Base-by-base conservation (phyloP, 805 yeast species). In the Saturnispora bothae region DNA sequence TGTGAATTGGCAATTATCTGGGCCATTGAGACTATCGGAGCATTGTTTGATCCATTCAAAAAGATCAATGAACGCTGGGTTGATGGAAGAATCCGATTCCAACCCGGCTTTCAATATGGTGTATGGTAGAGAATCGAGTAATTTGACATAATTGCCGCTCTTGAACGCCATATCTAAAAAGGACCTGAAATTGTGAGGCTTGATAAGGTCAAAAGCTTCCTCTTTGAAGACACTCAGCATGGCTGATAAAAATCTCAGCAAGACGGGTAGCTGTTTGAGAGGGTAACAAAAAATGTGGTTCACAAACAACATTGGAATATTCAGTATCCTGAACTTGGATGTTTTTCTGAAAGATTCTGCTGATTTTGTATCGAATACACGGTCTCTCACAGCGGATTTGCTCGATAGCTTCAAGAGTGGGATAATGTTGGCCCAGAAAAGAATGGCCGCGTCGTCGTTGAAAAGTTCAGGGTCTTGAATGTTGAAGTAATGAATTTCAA, bases 141-240 rank as follows among this genome's bases (percentile, higher is more conserved):
- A 59, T 14, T 56, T 57, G 1, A 61, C 49, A 46, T 65, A 75
- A 33, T 63, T 57, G 1, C 78, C 75, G 47, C 71, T 76, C 15
- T 69, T 69, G 33, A 79, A 65, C 1, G 80, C 62, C 14, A 75
- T 66, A 45, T 79, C 86, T 36, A 81, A 54, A 31, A 78, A 61
- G 42, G 74, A 76, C 42, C 69, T 71, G 2, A 71, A 69, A 43
- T 62, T 69, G 40, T 51, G 59, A 0, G 83, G 83, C 1, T 68
- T 59, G 3, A 76, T 64, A 19, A 59, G 47, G 0, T 53, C 48
- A 89, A 92, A 83, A 41, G 78, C 71, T 3, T 60, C 58, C 0
- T 49, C 15, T 6, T 64, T 67, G 9, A 74, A 59, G 29, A 61
- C 61, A 3, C 46, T 42, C 18, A 82, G 53, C 1, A 78, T 53